Percentiles rank a stretch among this genome's conserved stretches.
Conservation (phyloP, 2,329 filamentous ascomycete genomes). For the Pseudogymnoascus sp. region DNA sequence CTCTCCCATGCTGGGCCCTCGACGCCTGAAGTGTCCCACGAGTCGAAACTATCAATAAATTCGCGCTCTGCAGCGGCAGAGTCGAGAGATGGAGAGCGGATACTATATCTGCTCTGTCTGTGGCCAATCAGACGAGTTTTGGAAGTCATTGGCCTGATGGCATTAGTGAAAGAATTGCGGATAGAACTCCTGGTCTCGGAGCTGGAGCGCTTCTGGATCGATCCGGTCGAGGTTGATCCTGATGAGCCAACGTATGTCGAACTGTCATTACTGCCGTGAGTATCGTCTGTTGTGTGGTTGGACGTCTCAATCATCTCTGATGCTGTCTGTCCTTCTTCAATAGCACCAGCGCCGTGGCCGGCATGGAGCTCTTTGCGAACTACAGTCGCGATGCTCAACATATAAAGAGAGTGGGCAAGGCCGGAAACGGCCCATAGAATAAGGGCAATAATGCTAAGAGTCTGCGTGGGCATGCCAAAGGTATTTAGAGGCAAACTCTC, state of each 20-base stretch:
- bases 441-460: conserved; percentile 23
- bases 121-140: conserved; percentile 47
- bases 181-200: conserved; percentile 42
- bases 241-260: conserved; percentile 21
- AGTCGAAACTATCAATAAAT: conserved; percentile 56
- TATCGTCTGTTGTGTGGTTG: conserved; percentile 12
- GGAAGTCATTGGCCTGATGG: conserved; percentile 49
- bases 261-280: conserved; percentile 14
- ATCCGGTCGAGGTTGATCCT: conserved; percentile 34
- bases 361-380: conserved; percentile 24
- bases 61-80: conserved; percentile 29
- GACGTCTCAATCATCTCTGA: conserved; percentile 6
- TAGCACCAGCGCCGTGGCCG: neutral
- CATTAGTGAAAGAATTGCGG: conserved; percentile 41
- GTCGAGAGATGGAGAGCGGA: conserved; percentile 42
- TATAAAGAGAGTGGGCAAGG: conserved; percentile 23
- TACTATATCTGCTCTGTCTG: conserved; percentile 30
- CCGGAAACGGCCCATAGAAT: conserved; percentile 25
- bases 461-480: conserved; percentile 17
- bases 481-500: conserved; percentile 19
- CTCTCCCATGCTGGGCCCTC: conserved; percentile 48
- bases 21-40: conserved; percentile 66
- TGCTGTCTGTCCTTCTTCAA: neutral
- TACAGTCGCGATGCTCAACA: conserved; percentile 24
- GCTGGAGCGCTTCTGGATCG: conserved; percentile 39